Base-by-base conservation (phyloP, 2,329 filamentous ascomycete genomes). In the Neofusicoccum ribis region DNA sequence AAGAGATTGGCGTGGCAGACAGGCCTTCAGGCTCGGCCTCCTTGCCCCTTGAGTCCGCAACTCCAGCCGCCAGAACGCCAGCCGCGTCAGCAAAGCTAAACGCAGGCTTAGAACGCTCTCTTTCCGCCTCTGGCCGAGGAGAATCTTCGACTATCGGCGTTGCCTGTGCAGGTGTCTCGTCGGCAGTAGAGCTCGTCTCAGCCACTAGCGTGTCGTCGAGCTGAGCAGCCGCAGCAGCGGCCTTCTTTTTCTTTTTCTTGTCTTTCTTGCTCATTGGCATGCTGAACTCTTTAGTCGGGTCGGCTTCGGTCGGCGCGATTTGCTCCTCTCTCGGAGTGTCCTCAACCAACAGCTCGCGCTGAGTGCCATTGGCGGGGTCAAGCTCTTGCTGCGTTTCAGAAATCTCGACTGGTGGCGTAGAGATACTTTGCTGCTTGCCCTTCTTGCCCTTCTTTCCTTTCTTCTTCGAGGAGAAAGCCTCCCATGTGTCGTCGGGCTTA, bases 371-470 rank as follows among this genome's bases (percentile, higher is more conserved):
- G 23, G 20, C 8, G 11, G 12, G 15, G 4, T 36, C 54, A 3
- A 15, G n/a, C 15, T 17, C 23, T 20, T 8, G 8, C 5, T 31
- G 15, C 2, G 3, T 5, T 43, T 59, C 41, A 4, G 54, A 36
- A 8, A 11, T 5, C 34, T 59, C 54, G 12, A 70, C 54, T 68
- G 70, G 54, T 66, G 44, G n/a, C 20, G 23, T 58, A 15, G 62
- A 58, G 23, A 58, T 49, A n/a, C 34, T 46, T 20, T 47, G 61
- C 49, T 44, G 49, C 23, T 67, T 71, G 64, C 69, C 70, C 37
- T 73, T 73, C 66, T 75, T 73, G 51, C 63, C 67, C 68, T 76
- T 70, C 61, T 68, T 69, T 15, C 69, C 69, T 58, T 69, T 69
- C 65, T 75, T 74, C 61, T 72, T 74, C 51, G 67, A 46, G 7